Evolutionary conservation across 2,329 filamentous ascomycete genomes (phyloP).

Genomic region (Epichloe sibirici): DNA sequence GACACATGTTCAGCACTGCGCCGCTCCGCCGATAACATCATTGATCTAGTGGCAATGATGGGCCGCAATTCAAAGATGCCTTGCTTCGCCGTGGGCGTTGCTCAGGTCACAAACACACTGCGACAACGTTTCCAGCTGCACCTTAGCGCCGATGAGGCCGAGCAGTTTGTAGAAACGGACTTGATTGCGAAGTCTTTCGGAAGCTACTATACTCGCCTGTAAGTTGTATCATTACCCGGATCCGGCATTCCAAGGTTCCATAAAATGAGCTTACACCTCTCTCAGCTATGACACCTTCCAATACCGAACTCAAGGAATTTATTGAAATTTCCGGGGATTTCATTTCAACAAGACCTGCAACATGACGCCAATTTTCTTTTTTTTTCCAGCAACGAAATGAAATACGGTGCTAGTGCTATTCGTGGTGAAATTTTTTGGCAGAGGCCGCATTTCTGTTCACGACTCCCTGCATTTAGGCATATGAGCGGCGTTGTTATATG

Average conservation of each 20-base stretch:
- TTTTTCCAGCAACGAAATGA: background rate
- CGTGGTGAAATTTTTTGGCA: background rate
- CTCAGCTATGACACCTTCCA: slow-evolving; percentile 75
- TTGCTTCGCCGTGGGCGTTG: slow-evolving; percentile 65
- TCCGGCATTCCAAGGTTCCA: background rate
- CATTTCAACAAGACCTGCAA: background rate
- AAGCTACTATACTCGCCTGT: slow-evolving; percentile 80
- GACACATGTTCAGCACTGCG: slow-evolving; percentile 45
- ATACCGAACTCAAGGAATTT: slow-evolving; percentile 79
- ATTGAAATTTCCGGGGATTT: slow-evolving; percentile 32
- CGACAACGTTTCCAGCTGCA: slow-evolving; percentile 71
- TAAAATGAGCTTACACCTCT: background rate
- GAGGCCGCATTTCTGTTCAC: background rate
- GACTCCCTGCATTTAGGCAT: slow-evolving; percentile 4
- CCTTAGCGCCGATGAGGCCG: slow-evolving; percentile 69
- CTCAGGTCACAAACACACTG: slow-evolving; percentile 55
- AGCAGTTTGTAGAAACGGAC: slow-evolving; percentile 69
- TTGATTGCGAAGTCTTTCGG: slow-evolving; percentile 70
- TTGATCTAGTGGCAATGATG: slow-evolving; percentile 77
- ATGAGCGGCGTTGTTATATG: slow-evolving; percentile 4
- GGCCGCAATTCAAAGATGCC: slow-evolving; percentile 74
- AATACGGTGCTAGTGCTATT: background rate
- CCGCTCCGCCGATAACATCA: slow-evolving; percentile 66
- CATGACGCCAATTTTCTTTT: background rate
- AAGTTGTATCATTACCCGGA: slow-evolving; percentile 23